phyloP scores from a whole-genome alignment of 2,329 filamentous ascomycete species.

The Thermothelomyces thermophilus region DNA sequence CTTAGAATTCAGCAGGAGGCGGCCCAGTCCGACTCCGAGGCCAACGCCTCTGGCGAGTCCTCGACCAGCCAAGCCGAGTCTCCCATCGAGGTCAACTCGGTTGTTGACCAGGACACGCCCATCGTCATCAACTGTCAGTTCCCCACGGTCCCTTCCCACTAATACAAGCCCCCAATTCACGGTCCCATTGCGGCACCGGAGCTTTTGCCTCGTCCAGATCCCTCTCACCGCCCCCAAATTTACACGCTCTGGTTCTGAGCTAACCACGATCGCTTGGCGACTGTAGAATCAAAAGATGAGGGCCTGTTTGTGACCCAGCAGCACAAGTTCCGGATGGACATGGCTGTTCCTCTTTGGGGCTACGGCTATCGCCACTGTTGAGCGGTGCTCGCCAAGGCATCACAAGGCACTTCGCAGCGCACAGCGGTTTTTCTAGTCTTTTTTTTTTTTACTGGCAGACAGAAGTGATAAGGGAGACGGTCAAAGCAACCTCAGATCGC shows the following conservation, averaged over 20 bases:
- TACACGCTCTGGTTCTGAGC: slow-evolving; percentile 3
- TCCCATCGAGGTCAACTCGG: background rate
- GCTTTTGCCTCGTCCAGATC: background rate
- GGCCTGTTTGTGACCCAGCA: slow-evolving; percentile 6
- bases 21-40: background rate
- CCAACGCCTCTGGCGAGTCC: background rate
- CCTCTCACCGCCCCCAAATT: background rate
- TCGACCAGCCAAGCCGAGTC: background rate
- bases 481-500: background rate
- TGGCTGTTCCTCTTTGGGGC: background rate
- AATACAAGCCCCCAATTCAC: background rate
- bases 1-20: background rate
- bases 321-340: background rate
- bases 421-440: no score
- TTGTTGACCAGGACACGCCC: background rate
- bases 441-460: slow-evolving; percentile 6
- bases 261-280: slow-evolving; percentile 8
- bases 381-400: background rate
- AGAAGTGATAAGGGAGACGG: background rate
- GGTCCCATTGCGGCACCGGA: background rate
- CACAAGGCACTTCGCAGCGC: background rate
- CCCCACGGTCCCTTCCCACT: background rate
- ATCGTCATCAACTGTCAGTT: slow-evolving; percentile 11
- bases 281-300: background rate
- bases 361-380: background rate